Evolutionary conservation across 345 rosid genomes (phyloP), one percentile per base, ranked within the genome.

Genomic region (Trapa bicornis): DNA sequence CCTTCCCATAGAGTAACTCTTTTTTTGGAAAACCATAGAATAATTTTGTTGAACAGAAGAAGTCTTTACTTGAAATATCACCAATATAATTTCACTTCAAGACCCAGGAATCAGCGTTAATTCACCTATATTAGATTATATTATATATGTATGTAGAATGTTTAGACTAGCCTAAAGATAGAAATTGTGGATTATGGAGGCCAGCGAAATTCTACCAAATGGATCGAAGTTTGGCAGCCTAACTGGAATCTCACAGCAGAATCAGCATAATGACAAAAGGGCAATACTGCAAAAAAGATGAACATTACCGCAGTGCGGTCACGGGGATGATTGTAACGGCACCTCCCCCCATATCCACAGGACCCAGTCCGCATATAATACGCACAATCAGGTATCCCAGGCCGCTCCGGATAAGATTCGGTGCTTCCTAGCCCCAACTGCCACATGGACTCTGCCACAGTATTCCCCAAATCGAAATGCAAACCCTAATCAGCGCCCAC

Each of bases 301-400:
- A 33, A 47, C 32, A 29, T 78, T 82, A 95, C 99, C 86, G 84
- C 74, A 42, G 87, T 86, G 54, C 97, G 96, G 81, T 95, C 86
- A 32, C 82, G 89, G 67, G 97, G 99, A 72, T 95, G 99, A 76
- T 95, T 95, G 86, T 81, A 91, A 70, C 96, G 96, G 79, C 99
- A 95, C 79, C 97, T 81, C 58, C 70, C 65, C 57, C 90, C 87
- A 41, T 80, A 95, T 43, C 92, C 96, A 72, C 99, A 95, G 67
- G 75, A 74, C 72, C 99, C 96, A 5, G 97, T 91, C 65, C 91
- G 86, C 95, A 95, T 84, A 77, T 91, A 95, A 79, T 84, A 89
- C 14, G 86, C 86, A 81, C 99, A 95, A 76, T 91, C 93, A 50
- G 96, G 86, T n/a, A 84, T 82, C 54, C 84, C 83, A 4, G 83